Conservation (phyloP, 2,329 filamentous ascomycete genomes). For the Phyllosticta citriasiana region DNA sequence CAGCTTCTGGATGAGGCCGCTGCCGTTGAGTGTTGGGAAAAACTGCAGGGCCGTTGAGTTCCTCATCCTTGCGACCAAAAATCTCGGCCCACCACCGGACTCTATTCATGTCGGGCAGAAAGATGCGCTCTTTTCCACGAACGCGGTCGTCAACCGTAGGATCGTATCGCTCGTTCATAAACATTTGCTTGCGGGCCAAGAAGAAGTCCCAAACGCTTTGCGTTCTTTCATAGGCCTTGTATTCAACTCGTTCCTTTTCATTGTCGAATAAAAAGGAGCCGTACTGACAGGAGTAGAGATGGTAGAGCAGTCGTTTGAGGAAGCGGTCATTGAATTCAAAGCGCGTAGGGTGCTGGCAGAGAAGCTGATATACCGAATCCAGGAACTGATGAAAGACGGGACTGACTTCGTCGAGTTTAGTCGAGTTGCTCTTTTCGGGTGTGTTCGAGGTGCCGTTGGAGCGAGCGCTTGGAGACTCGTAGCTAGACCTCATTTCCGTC, state of each 20-base stretch:
- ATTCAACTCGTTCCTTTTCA: slow-evolving; percentile 74
- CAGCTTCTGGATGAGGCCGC: slow-evolving; percentile 13
- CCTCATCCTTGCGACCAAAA: slow-evolving; percentile 76
- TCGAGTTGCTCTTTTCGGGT: slow-evolving; percentile 51
- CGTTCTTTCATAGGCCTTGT: slow-evolving; percentile 58
- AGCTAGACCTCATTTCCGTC: slow-evolving; percentile 28
- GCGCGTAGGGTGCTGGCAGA: slow-evolving; percentile 73
- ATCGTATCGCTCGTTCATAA: slow-evolving; percentile 74
- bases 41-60: slow-evolving; percentile 67
- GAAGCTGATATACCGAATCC: slow-evolving; percentile 83
- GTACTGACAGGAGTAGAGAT: slow-evolving; percentile 92
- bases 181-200: slow-evolving; percentile 67
- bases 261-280: slow-evolving; percentile 94
- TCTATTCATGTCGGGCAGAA: slow-evolving; percentile 68
- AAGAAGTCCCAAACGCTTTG: slow-evolving; percentile 96
- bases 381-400: slow-evolving; percentile 98
- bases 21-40: not conserved
- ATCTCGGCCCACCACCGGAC: slow-evolving; percentile 90
- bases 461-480: slow-evolving; percentile 3
- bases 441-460: slow-evolving; percentile 23
- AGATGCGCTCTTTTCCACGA: slow-evolving; percentile 68
- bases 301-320: slow-evolving; percentile 77
- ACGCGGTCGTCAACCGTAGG: slow-evolving; percentile 64
- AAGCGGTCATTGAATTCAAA: slow-evolving; percentile 98
- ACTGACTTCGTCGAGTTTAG: slow-evolving; percentile 80